A percentile compares a stretch with the other conserved stretches of the same genome.
phyloP scores from a whole-genome alignment of 192 early-diverging fungal genomes.

The Mortierella claussenii region DNA sequence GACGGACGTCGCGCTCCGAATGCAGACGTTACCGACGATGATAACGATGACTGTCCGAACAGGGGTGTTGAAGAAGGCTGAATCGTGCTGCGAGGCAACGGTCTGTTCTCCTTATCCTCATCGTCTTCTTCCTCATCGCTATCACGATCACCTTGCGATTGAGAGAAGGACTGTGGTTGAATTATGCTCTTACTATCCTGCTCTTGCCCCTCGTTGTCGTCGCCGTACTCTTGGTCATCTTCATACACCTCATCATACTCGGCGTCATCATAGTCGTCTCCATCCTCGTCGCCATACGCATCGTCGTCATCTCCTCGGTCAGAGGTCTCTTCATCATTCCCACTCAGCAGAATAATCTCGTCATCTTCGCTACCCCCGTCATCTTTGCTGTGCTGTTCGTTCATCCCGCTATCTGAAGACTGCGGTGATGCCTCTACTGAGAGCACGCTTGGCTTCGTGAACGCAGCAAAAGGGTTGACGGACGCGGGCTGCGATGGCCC shows the following conservation, averaged over 20 bases:
- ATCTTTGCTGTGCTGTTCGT: too few relatives aligned
- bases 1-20: neutral
- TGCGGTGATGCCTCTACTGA: neutral
- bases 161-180: too few relatives aligned
- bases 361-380: neutral
- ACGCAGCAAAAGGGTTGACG: neutral
- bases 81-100: neutral
- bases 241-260: neutral
- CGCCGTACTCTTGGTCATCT: neutral
- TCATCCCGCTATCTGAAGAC: too few relatives aligned
- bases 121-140: neutral
- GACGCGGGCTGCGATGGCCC: neutral
- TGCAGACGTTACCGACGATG: too few relatives aligned
- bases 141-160: neutral
- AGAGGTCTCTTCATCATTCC: neutral
- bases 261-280: neutral
- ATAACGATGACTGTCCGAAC: constrained; percentile 4
- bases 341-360: neutral
- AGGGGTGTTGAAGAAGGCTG: neutral
- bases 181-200: too few relatives aligned
- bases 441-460: neutral
- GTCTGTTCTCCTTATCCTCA: neutral
- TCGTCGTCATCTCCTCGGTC: neutral
- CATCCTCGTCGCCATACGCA: neutral
- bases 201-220: neutral